Conservation (phyloP, 2,329 filamentous ascomycete species). For the Bertia moriformis region DNA sequence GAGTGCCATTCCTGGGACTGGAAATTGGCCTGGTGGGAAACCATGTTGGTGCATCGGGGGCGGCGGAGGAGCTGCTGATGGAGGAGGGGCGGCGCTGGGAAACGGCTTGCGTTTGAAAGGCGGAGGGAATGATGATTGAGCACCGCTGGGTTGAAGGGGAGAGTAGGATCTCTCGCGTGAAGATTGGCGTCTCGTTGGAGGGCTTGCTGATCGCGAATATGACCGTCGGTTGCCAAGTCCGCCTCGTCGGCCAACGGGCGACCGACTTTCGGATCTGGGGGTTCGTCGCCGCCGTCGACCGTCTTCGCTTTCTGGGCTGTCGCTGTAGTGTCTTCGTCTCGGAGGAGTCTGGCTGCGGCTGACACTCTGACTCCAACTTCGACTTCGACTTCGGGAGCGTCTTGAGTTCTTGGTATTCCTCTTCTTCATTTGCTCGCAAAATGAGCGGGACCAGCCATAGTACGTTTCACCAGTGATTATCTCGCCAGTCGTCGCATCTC, state of each 20-base stretch:
- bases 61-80: not conserved
- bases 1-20: not conserved
- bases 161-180: not conserved
- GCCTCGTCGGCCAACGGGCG: not conserved
- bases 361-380: not conserved
- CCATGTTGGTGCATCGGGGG: not conserved
- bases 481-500: constrained; percentile 29
- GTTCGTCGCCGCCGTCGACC: not conserved
- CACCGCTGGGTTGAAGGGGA: not conserved
- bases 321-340: not conserved
- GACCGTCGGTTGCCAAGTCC: not conserved
- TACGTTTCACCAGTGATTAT: constrained; percentile 35
- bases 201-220: not conserved
- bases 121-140: too few relatives aligned
- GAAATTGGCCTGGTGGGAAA: not conserved
- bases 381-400: not conserved
- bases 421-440: constrained; percentile 45
- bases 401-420: constrained; percentile 6
- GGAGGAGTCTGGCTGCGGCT: not conserved
- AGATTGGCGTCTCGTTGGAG: not conserved
- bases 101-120: too few relatives aligned
- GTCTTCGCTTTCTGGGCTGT: not conserved
- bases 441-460: constrained; percentile 48
- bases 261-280: not conserved
- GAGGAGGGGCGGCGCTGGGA: too few relatives aligned